phyloP scores from a whole-genome alignment of 495 filamentous ascomycete species.

The Aspergillus asperescens region DNA sequence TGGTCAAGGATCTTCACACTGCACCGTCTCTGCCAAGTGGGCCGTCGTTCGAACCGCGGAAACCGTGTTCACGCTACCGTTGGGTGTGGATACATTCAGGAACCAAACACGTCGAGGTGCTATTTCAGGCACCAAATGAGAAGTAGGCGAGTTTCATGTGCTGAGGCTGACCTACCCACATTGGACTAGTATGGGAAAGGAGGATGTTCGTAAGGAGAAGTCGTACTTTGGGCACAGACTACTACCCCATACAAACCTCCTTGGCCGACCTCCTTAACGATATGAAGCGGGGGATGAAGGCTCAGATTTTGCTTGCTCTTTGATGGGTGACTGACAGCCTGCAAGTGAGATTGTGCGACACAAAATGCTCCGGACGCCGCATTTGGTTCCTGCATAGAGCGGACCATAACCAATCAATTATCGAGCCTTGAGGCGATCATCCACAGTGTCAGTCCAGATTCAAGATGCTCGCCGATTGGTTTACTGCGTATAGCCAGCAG shows the following conservation, averaged over 20 bases:
- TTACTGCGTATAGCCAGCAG: too few relatives aligned
- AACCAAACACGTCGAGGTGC: conserved; percentile 20
- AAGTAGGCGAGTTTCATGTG: conserved; percentile 13
- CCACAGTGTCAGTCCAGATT: too few relatives aligned
- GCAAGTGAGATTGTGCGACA: background rate
- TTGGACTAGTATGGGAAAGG: background rate
- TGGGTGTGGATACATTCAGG: conserved; percentile 18
- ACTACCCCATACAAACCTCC: background rate
- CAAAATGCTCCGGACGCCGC: background rate
- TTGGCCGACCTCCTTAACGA: background rate
- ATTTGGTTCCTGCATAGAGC: background rate
- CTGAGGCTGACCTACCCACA: conserved; percentile 4
- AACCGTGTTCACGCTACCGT: conserved; percentile 18
- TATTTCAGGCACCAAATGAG: conserved; percentile 20
- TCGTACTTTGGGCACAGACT: too few relatives aligned
- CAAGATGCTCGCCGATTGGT: too few relatives aligned
- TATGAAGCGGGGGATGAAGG: background rate
- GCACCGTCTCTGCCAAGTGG: conserved; percentile 24
- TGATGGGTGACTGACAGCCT: background rate
- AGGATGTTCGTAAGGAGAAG: too few relatives aligned
- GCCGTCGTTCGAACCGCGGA: conserved; percentile 17
- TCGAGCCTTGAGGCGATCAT: background rate
- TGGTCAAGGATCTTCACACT: conserved; percentile 25
- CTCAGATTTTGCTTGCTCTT: background rate
- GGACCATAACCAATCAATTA: background rate